Evolutionary conservation across 202 grass and related monocot species (phyloP), one percentile per base, ranked within the genome.

Genomic region (Carex sylvatica): DNA sequence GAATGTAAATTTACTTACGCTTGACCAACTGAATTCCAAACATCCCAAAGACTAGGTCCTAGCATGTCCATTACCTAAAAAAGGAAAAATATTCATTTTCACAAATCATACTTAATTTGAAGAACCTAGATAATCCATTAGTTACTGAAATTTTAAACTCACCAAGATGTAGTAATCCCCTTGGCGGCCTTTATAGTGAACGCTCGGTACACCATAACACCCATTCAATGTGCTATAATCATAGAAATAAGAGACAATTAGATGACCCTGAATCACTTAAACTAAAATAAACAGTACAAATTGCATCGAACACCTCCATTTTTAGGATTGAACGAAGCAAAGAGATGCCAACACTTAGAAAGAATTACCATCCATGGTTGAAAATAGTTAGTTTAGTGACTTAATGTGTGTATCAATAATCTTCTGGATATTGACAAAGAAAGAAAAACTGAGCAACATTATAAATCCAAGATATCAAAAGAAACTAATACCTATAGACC

Each of bases 41-140:
- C 95, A 88, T 98, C 95, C 95, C 95, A 98, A 80, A 98, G 92
- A 84, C 95, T 98, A 84, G 95, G 95, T 53, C 95, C 95, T 67
- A 98, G 84, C 66, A 98, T 98, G 82, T 95, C 95, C 95, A 98
- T 98, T 63, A 98, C 95, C 95, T 98, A 84, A 65, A 93, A 91
- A 74, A 44, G 83, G 6, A 64, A 63, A 53, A 87, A 81, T 4
- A 10, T 11, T 11, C n/a, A 8, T 4, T 15, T 35, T 19, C 11
- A 67, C 31, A 33, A 75, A 76, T 55, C 72, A 55, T 56, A 56
- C 15, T 13, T 51, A 68, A 65, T n/a, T 58, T 55, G 61, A 85
- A 68, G 42, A 28, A 68, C 14, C 12, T 31, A 55, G 49, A 15
- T 38, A 85, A 56, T 69, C 23, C 22, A 67, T 70, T 58, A 9